Evolutionary conservation across 805 yeast species (phyloP).

Genomic region (Starmerella tilneyi): DNA sequence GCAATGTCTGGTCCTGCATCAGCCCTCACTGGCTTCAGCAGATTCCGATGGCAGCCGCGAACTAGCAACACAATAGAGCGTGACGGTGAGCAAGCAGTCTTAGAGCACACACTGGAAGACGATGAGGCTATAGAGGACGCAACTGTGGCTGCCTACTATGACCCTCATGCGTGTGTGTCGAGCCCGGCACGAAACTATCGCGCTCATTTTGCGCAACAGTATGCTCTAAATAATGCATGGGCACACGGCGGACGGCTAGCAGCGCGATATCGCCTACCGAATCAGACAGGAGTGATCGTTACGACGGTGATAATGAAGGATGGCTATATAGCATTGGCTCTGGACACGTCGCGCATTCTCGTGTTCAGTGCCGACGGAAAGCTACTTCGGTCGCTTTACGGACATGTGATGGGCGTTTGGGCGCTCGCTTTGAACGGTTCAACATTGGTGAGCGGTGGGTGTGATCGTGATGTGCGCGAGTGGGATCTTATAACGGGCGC

Average conservation of each 20-base stretch:
- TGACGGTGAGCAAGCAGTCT: too few relatives aligned
- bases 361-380: slow-evolving; percentile 35
- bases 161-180: slow-evolving; percentile 29
- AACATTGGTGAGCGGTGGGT: slow-evolving; percentile 86
- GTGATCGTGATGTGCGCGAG: slow-evolving; percentile 90
- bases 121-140: slow-evolving; percentile 1
- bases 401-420: slow-evolving; percentile 98
- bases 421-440: slow-evolving; percentile 85
- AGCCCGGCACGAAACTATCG: slow-evolving; percentile 32
- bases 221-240: slow-evolving; percentile 35
- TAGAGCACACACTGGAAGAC: neutral
- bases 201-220: slow-evolving; percentile 34
- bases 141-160: slow-evolving; percentile 25
- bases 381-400: slow-evolving; percentile 76
- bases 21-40: slow-evolving; percentile 3
- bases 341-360: slow-evolving; percentile 37
- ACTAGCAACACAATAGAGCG: too few relatives aligned
- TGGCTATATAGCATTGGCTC: slow-evolving; percentile 34
- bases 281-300: slow-evolving; percentile 32
- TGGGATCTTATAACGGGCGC: slow-evolving; percentile 88
- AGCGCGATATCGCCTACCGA: slow-evolving; percentile 32
- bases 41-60: slow-evolving; percentile 6
- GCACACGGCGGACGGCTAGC: slow-evolving; percentile 34
- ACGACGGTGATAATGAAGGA: slow-evolving; percentile 33
- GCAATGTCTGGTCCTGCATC: slow-evolving; percentile 6